Percentiles rank a stretch among this genome's conserved stretches.
Evolutionary conservation across 1,284 basidiomycete genomes (phyloP).

Genomic region (Megacollybia platyphylla): DNA sequence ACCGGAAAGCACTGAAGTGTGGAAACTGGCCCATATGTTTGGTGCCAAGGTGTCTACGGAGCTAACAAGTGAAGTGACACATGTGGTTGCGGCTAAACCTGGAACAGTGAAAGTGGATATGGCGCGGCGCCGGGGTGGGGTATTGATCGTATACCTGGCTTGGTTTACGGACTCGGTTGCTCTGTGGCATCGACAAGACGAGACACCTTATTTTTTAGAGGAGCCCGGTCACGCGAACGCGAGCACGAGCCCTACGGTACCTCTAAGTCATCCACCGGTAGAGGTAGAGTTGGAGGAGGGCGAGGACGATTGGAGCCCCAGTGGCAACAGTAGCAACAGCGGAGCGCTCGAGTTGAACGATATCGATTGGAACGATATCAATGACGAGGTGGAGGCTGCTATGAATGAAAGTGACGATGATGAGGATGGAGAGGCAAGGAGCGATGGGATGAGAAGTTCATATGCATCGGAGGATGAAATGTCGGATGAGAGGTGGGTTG

Average conservation of each 20-base stretch:
- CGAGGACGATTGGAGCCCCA: conserved; percentile 30
- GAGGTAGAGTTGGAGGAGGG: conserved; percentile 50
- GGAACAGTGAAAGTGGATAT: conserved; percentile 87
- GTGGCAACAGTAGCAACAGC: conserved; percentile 5
- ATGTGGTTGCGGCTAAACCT: conserved; percentile 84
- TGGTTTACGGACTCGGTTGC: conserved; percentile 87
- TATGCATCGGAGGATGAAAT: conserved; percentile 35
- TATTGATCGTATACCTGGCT: conserved; percentile 75
- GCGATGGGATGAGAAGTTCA: conserved; percentile 22
- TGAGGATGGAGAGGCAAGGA: conserved; percentile 14
- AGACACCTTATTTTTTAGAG: conserved; percentile 59
- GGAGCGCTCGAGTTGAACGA: conserved; percentile 32
- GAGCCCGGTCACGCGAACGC: conserved; percentile 20
- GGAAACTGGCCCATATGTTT: conserved; percentile 80
- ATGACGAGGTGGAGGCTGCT: conserved; percentile 79
- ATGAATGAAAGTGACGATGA: conserved; percentile 70
- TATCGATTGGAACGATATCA: conserved; percentile 69
- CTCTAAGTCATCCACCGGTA: conserved; percentile 50
- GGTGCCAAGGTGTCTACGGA: conserved; percentile 75
- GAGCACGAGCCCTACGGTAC: conserved; percentile 33
- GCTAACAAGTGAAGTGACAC: conserved; percentile 63
- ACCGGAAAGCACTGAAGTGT: conserved; percentile 77
- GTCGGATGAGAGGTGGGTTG: conserved; percentile 19
- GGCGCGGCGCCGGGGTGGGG: conserved; percentile 55
- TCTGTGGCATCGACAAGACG: conserved; percentile 67